These are phyloP conservation scores for Mikania micrantha DNA, from an alignment of 129 eudicot species.

Conservation along the genomic window DNA sequence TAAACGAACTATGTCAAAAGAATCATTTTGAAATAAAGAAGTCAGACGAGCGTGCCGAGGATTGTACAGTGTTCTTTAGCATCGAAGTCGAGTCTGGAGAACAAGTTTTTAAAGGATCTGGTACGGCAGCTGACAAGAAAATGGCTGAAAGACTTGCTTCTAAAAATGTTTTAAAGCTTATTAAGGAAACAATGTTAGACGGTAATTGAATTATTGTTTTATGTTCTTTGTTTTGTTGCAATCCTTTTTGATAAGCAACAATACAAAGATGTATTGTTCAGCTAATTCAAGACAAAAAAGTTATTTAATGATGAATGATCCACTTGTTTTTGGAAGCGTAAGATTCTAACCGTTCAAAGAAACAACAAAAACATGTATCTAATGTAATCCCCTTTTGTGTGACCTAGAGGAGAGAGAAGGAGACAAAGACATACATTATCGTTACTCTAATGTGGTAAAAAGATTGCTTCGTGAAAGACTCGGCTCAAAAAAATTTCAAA, in stretches of 20 bases:
- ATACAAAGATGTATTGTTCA: neutral
- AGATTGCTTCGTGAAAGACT: too few relatives aligned
- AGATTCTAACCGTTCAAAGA: too few relatives aligned
- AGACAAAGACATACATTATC: too few relatives aligned
- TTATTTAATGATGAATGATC: neutral
- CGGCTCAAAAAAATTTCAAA: too few relatives aligned
- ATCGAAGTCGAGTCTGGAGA: constrained; percentile 59
- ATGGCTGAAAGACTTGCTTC: constrained; percentile 56
- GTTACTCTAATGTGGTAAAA: too few relatives aligned
- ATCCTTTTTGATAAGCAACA: neutral
- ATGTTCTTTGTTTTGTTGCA: neutral
- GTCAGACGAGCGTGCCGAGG: constrained; percentile 15
- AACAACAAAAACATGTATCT: too few relatives aligned
- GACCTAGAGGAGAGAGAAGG: too few relatives aligned
- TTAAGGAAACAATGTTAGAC: constrained; percentile 32
- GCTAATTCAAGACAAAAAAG: neutral
- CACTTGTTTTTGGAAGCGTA: neutral
- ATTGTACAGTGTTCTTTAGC: constrained; percentile 27
- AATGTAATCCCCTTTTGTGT: too few relatives aligned
- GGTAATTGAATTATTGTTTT: neutral
- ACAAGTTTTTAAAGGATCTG: constrained; percentile 5
- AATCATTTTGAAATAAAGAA: constrained; percentile 26
- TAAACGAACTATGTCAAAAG: constrained; percentile 42
- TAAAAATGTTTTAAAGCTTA: constrained; percentile 38
- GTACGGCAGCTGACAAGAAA: constrained; percentile 33